Evolutionary conservation across 164 flowering plant genomes (phyloP), one percentile per base, ranked within the genome.

Genomic region (Platanus orientalis): DNA sequence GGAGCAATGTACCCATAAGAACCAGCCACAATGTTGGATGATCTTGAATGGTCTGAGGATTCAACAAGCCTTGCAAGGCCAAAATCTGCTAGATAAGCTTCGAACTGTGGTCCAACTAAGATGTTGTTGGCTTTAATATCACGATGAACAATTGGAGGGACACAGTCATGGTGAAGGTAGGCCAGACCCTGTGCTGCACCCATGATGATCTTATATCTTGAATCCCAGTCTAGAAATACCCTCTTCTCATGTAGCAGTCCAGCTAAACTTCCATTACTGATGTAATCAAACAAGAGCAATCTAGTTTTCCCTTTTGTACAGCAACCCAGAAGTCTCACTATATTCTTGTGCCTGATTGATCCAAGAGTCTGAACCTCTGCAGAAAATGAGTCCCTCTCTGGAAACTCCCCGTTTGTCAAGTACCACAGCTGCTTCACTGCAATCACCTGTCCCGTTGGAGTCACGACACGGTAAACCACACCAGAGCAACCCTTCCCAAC

Each of bases 1-100:
- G 90, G 90, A 65, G 90, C 90, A 47, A 85, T 85, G 63, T 83
- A 85, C 1, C 90, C 90, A 63, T 80, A 85, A 39, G 90, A 85
- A 29, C 90, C 90, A 11, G 86, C 87, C 24, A 85, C 71, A 0
- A 64, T 64, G 52, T 72, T 55, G 60, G 83, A 72, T 47, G 63
- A 54, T 64, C 58, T 60, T 27, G 80, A 64, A 55, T 30, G 42
- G 25, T 78, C 84, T 32, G 77, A 48, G 24, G 76, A 55, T 60
- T 66, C 66, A 19, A 83, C 59, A 24, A 71, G 79, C 78, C 75
- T 81, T 44, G 90, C 90, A 9, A 85, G 79, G 24, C 90, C 90
- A 63, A 83, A 85, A 73, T 83, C 90, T 48, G 87, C 85, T 6
- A 85, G 75, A 61, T 67, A 81, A 40, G 87, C 76, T 66, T 85